Conservation (phyloP, 345 rosid species). For the Xanthoceras sorbifolium region DNA sequence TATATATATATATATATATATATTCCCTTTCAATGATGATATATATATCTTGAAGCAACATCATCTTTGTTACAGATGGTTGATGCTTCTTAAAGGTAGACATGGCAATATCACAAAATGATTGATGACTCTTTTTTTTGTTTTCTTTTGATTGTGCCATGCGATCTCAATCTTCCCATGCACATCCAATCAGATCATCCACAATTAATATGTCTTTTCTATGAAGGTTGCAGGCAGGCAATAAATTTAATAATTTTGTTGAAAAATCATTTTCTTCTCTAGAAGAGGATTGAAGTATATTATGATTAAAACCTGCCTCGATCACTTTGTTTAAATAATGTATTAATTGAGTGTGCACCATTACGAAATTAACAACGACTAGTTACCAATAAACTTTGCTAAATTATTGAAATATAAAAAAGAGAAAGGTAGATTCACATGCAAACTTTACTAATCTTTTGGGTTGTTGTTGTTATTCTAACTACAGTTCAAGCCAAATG, state of each 20-base stretch:
- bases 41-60: background rate
- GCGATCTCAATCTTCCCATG: background rate
- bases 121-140: background rate
- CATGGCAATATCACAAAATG: background rate
- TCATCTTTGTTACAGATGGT: background rate
- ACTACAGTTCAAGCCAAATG: background rate
- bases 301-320: background rate
- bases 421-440: background rate
- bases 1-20: background rate
- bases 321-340: background rate
- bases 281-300: background rate
- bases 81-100: background rate
- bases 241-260: background rate
- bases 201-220: background rate
- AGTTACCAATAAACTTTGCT: background rate
- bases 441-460: background rate
- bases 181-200: background rate
- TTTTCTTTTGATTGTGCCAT: background rate
- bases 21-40: constrained; percentile 3
- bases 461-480: too few relatives aligned
- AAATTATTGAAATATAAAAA: background rate
- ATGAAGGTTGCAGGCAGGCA: background rate
- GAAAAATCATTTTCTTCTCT: background rate
- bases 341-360: background rate
- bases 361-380: background rate